Evolutionary conservation across 2,329 filamentous ascomycete species (phyloP).

Genomic region (Zasmidium cellare): DNA sequence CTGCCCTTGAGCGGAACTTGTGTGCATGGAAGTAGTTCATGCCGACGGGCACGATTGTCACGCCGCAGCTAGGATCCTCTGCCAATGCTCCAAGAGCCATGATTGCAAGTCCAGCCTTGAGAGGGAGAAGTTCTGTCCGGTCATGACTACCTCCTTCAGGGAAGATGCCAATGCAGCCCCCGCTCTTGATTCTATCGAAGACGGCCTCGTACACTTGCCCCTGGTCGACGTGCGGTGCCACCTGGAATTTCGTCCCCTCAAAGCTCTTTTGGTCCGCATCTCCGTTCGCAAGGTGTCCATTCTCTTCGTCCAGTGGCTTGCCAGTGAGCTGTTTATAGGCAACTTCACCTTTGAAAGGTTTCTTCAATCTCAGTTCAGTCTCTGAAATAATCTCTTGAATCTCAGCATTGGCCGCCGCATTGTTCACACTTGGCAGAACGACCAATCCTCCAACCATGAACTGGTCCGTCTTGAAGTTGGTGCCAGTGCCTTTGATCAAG

Average conservation of each 20-base stretch:
- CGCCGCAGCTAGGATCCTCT: conserved; percentile 78
- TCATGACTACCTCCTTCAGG: conserved; percentile 96
- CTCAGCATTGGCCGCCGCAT: conserved; percentile 76
- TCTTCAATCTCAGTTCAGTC: conserved; percentile 82
- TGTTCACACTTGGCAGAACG: conserved; percentile 81
- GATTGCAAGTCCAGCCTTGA: conserved; percentile 96
- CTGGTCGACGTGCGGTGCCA: conserved; percentile 92
- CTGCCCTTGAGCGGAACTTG: conserved; percentile 94
- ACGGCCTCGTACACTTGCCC: conserved; percentile 91
- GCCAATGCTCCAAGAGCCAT: conserved; percentile 93
- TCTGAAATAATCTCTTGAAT: conserved; percentile 78
- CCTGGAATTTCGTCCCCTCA: conserved; percentile 77
- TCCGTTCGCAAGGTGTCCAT: conserved; percentile 54
- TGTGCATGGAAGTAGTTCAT: conserved; percentile 99
- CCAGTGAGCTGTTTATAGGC: conserved; percentile 81
- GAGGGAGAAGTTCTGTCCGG: conserved; percentile 81
- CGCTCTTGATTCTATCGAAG: conserved; percentile 76
- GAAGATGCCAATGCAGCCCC: conserved; percentile 94
- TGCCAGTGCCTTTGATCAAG: conserved; percentile 75
- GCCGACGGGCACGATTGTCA: conserved; percentile 93
- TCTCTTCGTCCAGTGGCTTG: conserved; percentile 52
- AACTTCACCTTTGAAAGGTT: conserved; percentile 76
- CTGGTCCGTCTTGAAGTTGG: conserved; percentile 72
- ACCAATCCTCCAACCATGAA: conserved; percentile 79
- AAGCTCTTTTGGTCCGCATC: conserved; percentile 60